Evolutionary conservation across 2,329 filamentous ascomycete genomes (phyloP).

Genomic region (Teratosphaeria pseudoeucalypti): DNA sequence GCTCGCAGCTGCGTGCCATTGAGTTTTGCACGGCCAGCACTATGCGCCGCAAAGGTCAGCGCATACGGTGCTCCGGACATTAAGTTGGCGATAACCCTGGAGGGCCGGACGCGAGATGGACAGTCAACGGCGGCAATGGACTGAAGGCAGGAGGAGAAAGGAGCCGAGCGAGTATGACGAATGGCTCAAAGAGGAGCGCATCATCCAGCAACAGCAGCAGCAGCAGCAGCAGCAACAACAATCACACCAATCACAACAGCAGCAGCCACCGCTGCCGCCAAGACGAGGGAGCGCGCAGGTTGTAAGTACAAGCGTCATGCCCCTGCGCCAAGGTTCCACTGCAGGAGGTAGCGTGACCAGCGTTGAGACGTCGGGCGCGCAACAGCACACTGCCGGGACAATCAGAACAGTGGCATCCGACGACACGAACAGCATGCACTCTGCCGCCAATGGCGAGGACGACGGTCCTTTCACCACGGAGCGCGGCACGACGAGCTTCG

Average conservation of each 20-base stretch:
- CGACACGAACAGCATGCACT: slow-evolving; percentile 2
- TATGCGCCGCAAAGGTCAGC: not conserved
- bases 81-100: not conserved
- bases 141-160: slow-evolving; percentile 8
- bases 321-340: slow-evolving; percentile 2
- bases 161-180: slow-evolving; percentile 16
- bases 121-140: slow-evolving; percentile 10
- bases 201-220: slow-evolving; percentile 1
- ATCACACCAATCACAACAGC: slow-evolving; percentile 1
- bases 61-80: not conserved
- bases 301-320: not conserved
- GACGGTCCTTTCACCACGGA: slow-evolving; percentile 10
- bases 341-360: not conserved
- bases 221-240: not conserved
- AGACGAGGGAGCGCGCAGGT: slow-evolving; percentile 2
- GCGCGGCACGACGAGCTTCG: slow-evolving; percentile 20
- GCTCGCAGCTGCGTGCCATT: not conserved
- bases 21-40: not conserved
- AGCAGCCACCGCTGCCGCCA: not conserved
- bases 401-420: slow-evolving; percentile 7
- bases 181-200: slow-evolving; percentile 15
- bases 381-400: slow-evolving; percentile 1
- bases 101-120: slow-evolving; percentile 1
- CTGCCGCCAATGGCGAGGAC: slow-evolving; percentile 7
- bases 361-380: not conserved